Evolutionary conservation across 495 filamentous ascomycete genomes (phyloP), one percentile per base, ranked within the genome.

Genomic region (Aspergillus coremiiformis): DNA sequence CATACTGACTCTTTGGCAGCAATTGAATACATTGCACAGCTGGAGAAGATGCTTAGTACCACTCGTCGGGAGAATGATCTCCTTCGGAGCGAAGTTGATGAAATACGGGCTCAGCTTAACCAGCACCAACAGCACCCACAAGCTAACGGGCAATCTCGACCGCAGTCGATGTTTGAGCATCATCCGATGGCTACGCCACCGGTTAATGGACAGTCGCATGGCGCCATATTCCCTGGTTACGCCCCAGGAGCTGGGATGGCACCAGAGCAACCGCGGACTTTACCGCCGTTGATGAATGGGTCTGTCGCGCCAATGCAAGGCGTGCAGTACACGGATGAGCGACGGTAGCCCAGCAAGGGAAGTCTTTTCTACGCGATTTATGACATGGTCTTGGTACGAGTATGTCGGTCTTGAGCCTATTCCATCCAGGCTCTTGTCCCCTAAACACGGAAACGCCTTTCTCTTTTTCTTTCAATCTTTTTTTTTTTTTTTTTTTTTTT

Each of bases 71-170:
- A 75, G 35, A 83, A 81, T 58, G 79, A 53, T 62, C 68, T 57
- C 66, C 58, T 84, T 50, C 76, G 77, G 35, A 65, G 69, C 21
- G 82, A 87, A 52, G 44, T 75, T 6, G 69, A 78, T 7, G 71
- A 74, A 21, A 54, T 75, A 58, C 70, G 71, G 15, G 62, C 64
- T 10, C 69, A 76, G 51, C 56, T 76, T 24, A 79, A 72, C 49
- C 70, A 75, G 48, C 79, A 81, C 44, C 70, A 83, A 53, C 71
- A 75, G 49, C 79, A 81, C n/a, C n/a, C n/a, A 44, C 70, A 83
- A 54, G 70, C 57, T 62, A 73, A 62, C 68, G 78, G 54, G 48
- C 81, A 57, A 56, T 64, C 64, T 41, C 72, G 66, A 52, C 60
- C 57, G 33, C 49, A 56, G 21, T 71, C 71, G 15, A 70, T 69